Evolutionary conservation across 345 rosid genomes (phyloP), one percentile per base, ranked within the genome.

Genomic region (Noccaea bulbosa): DNA sequence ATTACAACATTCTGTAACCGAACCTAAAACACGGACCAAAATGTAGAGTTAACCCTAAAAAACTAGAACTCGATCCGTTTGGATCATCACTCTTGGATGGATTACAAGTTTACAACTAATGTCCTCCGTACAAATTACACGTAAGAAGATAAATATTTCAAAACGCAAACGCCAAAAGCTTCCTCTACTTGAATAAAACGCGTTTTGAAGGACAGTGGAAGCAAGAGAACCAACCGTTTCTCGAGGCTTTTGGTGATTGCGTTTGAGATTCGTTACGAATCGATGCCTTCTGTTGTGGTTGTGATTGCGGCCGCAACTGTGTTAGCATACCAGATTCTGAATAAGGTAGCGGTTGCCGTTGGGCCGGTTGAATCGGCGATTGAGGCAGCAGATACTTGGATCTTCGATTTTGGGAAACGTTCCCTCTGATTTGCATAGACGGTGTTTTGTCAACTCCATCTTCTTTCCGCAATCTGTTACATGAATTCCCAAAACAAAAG

Each of bases 201-300:
- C 75, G 34, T 32, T 49, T 71, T n/a, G 76, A 69, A 70, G 82
- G 84, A 44, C 87, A 86, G 0, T 77, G 60, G 79, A 88, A 83
- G 77, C 95, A 84, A 37, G 88, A 77, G 70, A 87, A 62, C 85
- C 88, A 81, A 7, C 83, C 65, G 8, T 1, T 39, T 33, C 10
- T 69, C 6, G 46, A 39, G 63, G 35, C 6, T 63, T 76, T 76
- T 63, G 22, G 75, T 24, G 71, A n/a, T 48, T 62, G 70, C 48
- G 61, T 39, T 62, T 11, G 70, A 32, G 47, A 48, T 16, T 62
- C 61, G 7, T 4, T 9, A 5, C n/a, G 14, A 22, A 40, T 43
- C 5, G 67, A 76, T 16, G 8, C 52, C 5, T 48, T 40, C 5
- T 40, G 15, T 6, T 62, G 66, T 12, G 48, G 70, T 32, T 39